Conservation (phyloP, 2,329 filamentous ascomycete genomes). For the Penicillium capsulatum region DNA sequence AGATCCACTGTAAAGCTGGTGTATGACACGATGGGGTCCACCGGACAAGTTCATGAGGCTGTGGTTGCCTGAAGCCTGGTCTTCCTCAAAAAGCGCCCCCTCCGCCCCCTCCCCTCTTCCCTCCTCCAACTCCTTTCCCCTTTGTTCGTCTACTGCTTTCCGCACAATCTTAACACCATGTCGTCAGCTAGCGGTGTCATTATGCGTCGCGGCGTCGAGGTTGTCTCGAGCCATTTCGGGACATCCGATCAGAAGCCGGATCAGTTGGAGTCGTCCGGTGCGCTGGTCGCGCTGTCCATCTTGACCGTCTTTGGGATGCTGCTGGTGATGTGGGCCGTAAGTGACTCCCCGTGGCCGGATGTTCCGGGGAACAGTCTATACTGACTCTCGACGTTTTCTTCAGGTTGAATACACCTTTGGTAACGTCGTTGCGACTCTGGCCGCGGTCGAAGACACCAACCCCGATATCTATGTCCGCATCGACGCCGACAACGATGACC, state of each 20-base stretch:
- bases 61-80: too few relatives aligned
- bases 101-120: background rate
- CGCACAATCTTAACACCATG: slow-evolving; percentile 22
- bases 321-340: slow-evolving; percentile 27
- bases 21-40: too few relatives aligned
- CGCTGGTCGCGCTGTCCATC: slow-evolving; percentile 27
- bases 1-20: background rate
- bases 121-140: slow-evolving; percentile 1
- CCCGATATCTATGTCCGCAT: slow-evolving; percentile 52
- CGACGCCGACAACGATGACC: slow-evolving; percentile 41
- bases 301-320: slow-evolving; percentile 25
- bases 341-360: slow-evolving; percentile 4
- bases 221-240: slow-evolving; percentile 24
- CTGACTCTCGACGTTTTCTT: background rate
- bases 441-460: slow-evolving; percentile 60
- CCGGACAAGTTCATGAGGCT: too few relatives aligned
- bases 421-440: slow-evolving; percentile 57
- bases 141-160: slow-evolving; percentile 1
- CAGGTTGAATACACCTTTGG: slow-evolving; percentile 57
- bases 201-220: slow-evolving; percentile 37
- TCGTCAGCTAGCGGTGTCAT: slow-evolving; percentile 26
- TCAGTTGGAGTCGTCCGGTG: slow-evolving; percentile 18
- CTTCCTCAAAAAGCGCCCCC: background rate
- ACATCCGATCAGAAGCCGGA: slow-evolving; percentile 20
- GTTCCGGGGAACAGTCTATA: background rate